Evolutionary conservation across 2,329 filamentous ascomycete species (phyloP).

Genomic region (Verticillium tricorpus): DNA sequence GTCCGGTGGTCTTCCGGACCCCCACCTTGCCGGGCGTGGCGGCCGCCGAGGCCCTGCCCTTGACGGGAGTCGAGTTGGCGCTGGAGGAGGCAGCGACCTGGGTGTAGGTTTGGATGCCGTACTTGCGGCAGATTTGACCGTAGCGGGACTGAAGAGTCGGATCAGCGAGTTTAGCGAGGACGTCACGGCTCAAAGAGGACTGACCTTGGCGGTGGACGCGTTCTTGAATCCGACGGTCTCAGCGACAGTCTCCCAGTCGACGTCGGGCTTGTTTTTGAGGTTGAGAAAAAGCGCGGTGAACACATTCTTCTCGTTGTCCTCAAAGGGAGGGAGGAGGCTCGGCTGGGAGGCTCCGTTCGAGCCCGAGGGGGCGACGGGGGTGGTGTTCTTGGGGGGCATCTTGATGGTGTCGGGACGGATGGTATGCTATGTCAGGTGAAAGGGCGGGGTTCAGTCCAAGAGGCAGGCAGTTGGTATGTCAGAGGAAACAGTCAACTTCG

Average conservation of each 20-base stretch:
- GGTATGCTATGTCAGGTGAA: no score
- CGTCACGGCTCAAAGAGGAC: slow-evolving; percentile 1
- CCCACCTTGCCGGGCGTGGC: slow-evolving; percentile 6
- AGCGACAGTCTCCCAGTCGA: slow-evolving; percentile 45
- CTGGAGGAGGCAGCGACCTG: slow-evolving; percentile 3
- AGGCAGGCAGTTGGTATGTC: no score
- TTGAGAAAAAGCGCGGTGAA: slow-evolving; percentile 41
- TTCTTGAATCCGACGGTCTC: slow-evolving; percentile 38
- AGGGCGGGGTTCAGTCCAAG: no score
- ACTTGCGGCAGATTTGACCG: slow-evolving; percentile 44
- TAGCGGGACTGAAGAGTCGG: slow-evolving; percentile 34
- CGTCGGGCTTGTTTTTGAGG: slow-evolving; percentile 34
- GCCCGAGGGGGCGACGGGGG: slow-evolving; percentile 13
- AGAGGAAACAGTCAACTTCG: no score
- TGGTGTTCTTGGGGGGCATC: slow-evolving; percentile 23
- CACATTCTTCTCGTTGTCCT: slow-evolving; percentile 31
- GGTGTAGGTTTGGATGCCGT: slow-evolving; percentile 28
- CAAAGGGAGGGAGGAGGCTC: slow-evolving; percentile 29
- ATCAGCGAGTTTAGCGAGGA: not conserved
- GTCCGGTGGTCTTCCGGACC: slow-evolving; percentile 10
- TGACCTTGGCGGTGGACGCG: slow-evolving; percentile 38
- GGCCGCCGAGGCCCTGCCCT: not conserved
- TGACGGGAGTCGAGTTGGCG: slow-evolving; percentile 2
- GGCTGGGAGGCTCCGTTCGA: not conserved
- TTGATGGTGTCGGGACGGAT: not conserved